Evolutionary conservation across 148 eudicot genomes (phyloP), one percentile per base, ranked within the genome.

Genomic region (Selenicereus undatus): DNA sequence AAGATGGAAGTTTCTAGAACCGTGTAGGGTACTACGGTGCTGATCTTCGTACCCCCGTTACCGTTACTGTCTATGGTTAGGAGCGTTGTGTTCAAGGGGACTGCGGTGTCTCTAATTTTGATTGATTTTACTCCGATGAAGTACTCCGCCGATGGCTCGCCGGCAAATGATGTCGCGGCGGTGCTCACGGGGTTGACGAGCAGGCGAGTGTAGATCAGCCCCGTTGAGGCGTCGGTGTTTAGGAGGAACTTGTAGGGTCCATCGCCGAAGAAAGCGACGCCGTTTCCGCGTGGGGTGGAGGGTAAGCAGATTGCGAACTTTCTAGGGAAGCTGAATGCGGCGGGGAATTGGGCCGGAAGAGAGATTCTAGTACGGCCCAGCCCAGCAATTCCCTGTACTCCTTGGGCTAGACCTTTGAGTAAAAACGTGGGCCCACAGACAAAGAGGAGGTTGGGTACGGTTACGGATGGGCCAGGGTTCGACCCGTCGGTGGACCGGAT

Each of bases 31-130:
- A 88, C 76, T 0, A 90, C 88, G 0, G 93, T 91, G 84, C 97
- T 93, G 71, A 93, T 91, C 62, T 93, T 93, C 0, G 93, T 91
- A 4, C 97, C 97, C 0, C 97, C 93, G 21, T 83, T 62, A 5
- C 97, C 97, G 32, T 88, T 75, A 2, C 32, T 60, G 32, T 88
- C 84, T 14, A 90, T 89, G 30, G 89, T 51, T 7, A 90, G 81
- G 8, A 92, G 74, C 0, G 89, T n/a, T 1, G 75, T 76, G 88
- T 92, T 91, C 3, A 89, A 1, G 0, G 86, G 26, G 16, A 92
- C 83, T 0, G 12, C 48, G n/a, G 79, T 81, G 11, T 76, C 54
- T 71, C 78, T 77, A 78, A 90, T 78, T 32, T 75, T 79, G 73
- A 91, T 87, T 3, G 87, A 83, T 36, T 82, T 88, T 0, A 92